Base-by-base conservation (phyloP, 306 rosid species). In the Corylus avellana region DNA sequence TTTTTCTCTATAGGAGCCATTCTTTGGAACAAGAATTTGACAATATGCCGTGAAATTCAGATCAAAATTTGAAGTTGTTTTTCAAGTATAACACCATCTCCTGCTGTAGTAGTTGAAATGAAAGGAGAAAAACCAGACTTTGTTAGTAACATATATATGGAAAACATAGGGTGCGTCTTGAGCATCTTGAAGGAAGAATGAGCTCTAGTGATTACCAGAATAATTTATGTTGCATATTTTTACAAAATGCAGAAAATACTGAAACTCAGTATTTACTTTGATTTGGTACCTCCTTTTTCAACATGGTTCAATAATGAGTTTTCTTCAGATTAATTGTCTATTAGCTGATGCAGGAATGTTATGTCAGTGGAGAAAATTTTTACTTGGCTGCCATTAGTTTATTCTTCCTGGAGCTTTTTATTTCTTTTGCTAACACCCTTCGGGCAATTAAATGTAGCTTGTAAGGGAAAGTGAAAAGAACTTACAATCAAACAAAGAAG, bases 401-500 rank as follows among this genome's bases (percentile, higher is more conserved):
- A 42, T 42, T 42, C 46, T 5, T 42, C 46, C 46, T 42, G 0
- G 46, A 42, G 46, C 8, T 42, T n/a, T 59, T 59, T 59, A 17
- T 59, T 59, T 59, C 25, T 37, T 16, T 0, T 32, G n/a, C 7
- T 47, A n/a, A 13, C 8, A 62, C 46, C 35, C 68, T 42, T 75
- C 20, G 32, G 50, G 51, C 6, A 16, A 64, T 35, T 64, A 64
- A 17, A 75, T 4, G 51, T 7, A 44, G 20, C 0, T 2, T 1
- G 55, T 13, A 7, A 46, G 4, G 49, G 46, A 1, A 10, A 73
- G 7, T 8, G 2, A 14, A 44, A 75, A 61, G 37, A 66, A 47
- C 98, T 90, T 83, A 95, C 98, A 7, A 95, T 84, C 56, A 95
- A 80, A 78, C 94, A 84, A 13, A 95, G 92, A 12, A 95, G 84